Conservation (phyloP, 495 filamentous ascomycete genomes). For the Penicillium argentinense region DNA sequence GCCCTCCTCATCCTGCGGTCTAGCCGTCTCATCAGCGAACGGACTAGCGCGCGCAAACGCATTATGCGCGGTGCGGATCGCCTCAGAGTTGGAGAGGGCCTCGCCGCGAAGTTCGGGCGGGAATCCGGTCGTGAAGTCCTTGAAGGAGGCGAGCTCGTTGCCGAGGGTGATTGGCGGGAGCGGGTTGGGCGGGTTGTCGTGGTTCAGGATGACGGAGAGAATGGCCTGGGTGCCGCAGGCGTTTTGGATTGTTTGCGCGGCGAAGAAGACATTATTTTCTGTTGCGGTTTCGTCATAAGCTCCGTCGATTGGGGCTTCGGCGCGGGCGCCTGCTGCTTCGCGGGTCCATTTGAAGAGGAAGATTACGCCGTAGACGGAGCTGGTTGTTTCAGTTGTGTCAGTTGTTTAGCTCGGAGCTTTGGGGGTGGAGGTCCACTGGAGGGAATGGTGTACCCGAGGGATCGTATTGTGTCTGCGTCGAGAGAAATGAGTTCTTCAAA, state of each 20-base stretch:
- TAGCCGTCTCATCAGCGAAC: slow-evolving; percentile 84
- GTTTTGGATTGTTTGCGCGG: slow-evolving; percentile 97
- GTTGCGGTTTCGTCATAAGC: slow-evolving; percentile 69
- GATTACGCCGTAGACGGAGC: slow-evolving; percentile 93
- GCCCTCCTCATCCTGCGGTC: slow-evolving; percentile 54
- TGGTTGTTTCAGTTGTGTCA: slow-evolving; percentile 21
- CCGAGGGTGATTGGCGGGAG: slow-evolving; percentile 48
- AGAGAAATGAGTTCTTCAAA: slow-evolving; percentile 95
- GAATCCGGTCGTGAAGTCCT: slow-evolving; percentile 86
- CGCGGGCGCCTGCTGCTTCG: slow-evolving; percentile 59
- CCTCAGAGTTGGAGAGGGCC: slow-evolving; percentile 67
- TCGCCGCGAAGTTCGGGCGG: slow-evolving; percentile 76
- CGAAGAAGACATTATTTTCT: slow-evolving; percentile 83
- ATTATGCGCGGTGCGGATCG: slow-evolving; percentile 91
- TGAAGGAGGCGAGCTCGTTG: slow-evolving; percentile 68
- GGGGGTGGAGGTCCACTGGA: background rate
- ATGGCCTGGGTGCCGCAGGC: slow-evolving; percentile 97
- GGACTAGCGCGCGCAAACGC: slow-evolving; percentile 85
- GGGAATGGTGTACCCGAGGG: slow-evolving; percentile 49
- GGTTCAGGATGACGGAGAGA: slow-evolving; percentile 88
- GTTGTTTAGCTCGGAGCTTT: slow-evolving; percentile 2
- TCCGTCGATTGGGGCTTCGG: slow-evolving; percentile 70
- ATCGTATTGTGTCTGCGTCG: slow-evolving; percentile 75
- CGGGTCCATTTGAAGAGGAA: slow-evolving; percentile 99
- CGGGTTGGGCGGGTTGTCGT: slow-evolving; percentile 43